Conservation (phyloP, 2,329 filamentous ascomycete species). For the Coniochaeta hoffmannii region DNA sequence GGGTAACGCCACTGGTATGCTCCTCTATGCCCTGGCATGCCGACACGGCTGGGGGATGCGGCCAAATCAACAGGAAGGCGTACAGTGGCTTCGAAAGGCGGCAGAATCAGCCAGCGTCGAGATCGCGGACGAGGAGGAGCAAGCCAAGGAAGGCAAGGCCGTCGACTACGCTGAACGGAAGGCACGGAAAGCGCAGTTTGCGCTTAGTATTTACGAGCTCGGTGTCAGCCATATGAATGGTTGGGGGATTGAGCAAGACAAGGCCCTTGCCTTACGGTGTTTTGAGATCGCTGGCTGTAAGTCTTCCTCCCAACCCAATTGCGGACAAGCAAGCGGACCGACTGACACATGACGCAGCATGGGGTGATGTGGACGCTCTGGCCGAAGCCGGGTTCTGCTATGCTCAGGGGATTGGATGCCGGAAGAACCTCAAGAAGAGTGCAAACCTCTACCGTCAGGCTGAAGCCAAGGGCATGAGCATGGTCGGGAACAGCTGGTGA, state of each 20-base stretch:
- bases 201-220: constrained; percentile 90
- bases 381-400: constrained; percentile 96
- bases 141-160: constrained; percentile 52
- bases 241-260: constrained; percentile 95
- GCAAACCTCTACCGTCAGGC: constrained; percentile 86
- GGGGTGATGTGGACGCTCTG: constrained; percentile 92
- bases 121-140: constrained; percentile 73
- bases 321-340: too few species aligned
- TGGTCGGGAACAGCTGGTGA: constrained; percentile 97
- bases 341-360: constrained; percentile 41
- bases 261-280: constrained; percentile 76
- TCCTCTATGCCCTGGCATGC: constrained; percentile 90
- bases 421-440: constrained; percentile 93
- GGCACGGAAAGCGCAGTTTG: constrained; percentile 85
- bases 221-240: constrained; percentile 97
- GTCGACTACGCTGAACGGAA: constrained; percentile 65
- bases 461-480: constrained; percentile 88
- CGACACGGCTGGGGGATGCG: constrained; percentile 98
- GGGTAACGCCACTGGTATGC: constrained; percentile 87
- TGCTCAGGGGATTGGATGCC: constrained; percentile 84
- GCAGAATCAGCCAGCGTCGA: constrained; percentile 78
- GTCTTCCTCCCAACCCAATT: constrained; percentile 20
- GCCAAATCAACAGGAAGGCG: constrained; percentile 80
- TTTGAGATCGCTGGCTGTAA: constrained; percentile 90
- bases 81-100: constrained; percentile 86